phyloP scores from a whole-genome alignment of 2,329 filamentous ascomycete species.

The Fusarium sulawesiense region DNA sequence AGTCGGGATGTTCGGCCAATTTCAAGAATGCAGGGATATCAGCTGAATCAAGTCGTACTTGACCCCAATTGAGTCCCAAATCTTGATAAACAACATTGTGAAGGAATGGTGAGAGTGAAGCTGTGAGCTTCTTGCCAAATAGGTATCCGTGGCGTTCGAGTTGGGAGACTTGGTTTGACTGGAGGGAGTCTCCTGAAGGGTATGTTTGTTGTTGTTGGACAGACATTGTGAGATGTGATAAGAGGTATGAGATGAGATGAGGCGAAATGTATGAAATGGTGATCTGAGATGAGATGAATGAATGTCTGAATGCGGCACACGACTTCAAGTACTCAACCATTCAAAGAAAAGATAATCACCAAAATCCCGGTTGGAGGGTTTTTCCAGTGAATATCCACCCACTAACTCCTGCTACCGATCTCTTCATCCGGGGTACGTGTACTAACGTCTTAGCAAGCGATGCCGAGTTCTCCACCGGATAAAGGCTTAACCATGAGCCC shows the following conservation, averaged over 20 bases:
- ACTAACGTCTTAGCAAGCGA: neutral
- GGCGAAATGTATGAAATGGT: neutral
- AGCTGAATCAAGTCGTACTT: constrained; percentile 64
- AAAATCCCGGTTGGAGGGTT: constrained; percentile 27
- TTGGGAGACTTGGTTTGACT: constrained; percentile 38
- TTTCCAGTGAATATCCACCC: constrained; percentile 30
- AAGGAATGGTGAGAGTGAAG: constrained; percentile 66
- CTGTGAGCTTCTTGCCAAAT: constrained; percentile 67
- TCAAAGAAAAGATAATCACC: constrained; percentile 16
- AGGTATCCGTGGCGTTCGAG: constrained; percentile 64
- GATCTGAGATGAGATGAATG: neutral
- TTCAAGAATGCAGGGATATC: constrained; percentile 62
- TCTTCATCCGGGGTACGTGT: constrained; percentile 21
- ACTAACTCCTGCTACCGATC: neutral
- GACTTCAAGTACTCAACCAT: constrained; percentile 31
- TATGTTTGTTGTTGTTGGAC: constrained; percentile 23
- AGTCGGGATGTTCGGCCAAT: constrained; percentile 67
- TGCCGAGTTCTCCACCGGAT: constrained; percentile 21
- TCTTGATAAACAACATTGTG: constrained; percentile 66
- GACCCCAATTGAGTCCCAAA: constrained; percentile 62
- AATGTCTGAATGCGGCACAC: neutral
- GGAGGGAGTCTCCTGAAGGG: constrained; percentile 43
- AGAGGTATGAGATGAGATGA: neutral
- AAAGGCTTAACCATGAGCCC: constrained; percentile 33
- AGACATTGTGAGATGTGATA: constrained; percentile 33